Percentiles rank a stretch among this genome's conserved stretches.
Conservation (phyloP, 148 eudicot genomes). For the Hydrangea macrophylla region DNA sequence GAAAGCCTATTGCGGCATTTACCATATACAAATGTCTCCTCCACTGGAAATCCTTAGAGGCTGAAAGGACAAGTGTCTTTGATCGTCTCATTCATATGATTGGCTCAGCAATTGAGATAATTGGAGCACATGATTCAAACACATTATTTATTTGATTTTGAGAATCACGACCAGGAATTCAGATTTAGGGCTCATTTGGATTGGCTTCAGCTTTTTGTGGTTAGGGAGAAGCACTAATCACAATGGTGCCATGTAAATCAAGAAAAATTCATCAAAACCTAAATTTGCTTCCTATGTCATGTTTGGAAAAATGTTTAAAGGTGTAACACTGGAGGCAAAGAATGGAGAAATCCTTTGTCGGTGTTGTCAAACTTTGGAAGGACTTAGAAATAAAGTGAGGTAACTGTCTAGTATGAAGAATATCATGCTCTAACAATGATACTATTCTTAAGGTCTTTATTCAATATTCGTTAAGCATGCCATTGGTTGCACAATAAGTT, state of each 20-base stretch:
- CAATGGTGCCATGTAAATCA: no score
- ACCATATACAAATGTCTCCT: constrained; percentile 92
- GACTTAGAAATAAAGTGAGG: no score
- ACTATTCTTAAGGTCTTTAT: no score
- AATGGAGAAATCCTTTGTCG: neutral
- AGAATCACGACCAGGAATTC: no score
- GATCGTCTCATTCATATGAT: constrained; percentile 96
- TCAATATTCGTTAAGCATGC: neutral
- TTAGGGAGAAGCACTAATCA: no score
- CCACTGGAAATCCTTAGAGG: constrained; percentile 99
- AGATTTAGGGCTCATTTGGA: no score
- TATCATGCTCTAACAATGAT: no score
- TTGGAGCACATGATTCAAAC: neutral
- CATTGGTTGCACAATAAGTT: neutral
- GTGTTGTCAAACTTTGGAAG: neutral
- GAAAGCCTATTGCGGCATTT: constrained; percentile 93
- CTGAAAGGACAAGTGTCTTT: constrained; percentile 93
- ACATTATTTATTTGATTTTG: neutral
- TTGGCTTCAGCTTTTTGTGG: no score
- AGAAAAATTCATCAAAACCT: no score
- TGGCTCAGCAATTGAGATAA: constrained; percentile 96
- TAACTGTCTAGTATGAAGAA: no score
- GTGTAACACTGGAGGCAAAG: neutral
- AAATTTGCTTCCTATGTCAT: no score
- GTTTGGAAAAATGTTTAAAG: neutral